Evolutionary conservation across 257 asterid species (phyloP).

Genomic region (Rauvolfia tetraphylla): DNA sequence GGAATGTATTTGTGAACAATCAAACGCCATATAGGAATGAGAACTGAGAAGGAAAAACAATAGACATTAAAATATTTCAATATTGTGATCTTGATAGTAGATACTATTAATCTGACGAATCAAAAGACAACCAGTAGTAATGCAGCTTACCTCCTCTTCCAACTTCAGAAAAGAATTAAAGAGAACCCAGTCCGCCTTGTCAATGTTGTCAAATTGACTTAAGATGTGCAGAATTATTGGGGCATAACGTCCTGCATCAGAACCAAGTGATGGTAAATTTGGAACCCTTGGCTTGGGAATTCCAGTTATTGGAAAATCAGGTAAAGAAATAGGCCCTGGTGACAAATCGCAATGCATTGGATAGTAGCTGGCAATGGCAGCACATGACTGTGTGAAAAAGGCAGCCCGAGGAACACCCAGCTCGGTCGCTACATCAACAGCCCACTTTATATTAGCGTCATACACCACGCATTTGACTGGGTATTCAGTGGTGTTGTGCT

Average conservation of each 20-base stretch:
- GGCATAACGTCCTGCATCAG: constrained; percentile 35
- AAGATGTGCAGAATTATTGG: constrained; percentile 43
- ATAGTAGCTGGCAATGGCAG: constrained; percentile 44
- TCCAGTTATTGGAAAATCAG: constrained; percentile 30
- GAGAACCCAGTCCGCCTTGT: constrained; percentile 56
- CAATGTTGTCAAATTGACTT: constrained; percentile 40
- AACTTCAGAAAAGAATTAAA: constrained; percentile 51
- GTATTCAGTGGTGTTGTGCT: constrained; percentile 24
- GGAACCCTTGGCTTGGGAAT: constrained; percentile 43
- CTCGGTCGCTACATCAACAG: constrained; percentile 35
- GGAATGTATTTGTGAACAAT: not conserved
- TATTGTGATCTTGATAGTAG: too few relatives aligned
- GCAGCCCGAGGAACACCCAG: constrained; percentile 38
- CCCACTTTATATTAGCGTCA: constrained; percentile 57
- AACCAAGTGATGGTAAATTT: constrained; percentile 48
- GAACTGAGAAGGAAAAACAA: not conserved
- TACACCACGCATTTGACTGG: constrained; percentile 51
- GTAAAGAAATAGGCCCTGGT: constrained; percentile 28
- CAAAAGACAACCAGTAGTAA: not conserved
- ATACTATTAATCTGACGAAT: not conserved
- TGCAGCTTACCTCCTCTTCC: constrained; percentile 48
- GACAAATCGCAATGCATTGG: constrained; percentile 48
- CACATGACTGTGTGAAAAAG: constrained; percentile 61
- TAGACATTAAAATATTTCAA: too few relatives aligned
- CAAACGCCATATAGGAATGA: not conserved